Evolutionary conservation across 768 basidiomycete species (phyloP), one percentile per base, ranked within the genome.

Genomic region (Cyclocybe aegerita): DNA sequence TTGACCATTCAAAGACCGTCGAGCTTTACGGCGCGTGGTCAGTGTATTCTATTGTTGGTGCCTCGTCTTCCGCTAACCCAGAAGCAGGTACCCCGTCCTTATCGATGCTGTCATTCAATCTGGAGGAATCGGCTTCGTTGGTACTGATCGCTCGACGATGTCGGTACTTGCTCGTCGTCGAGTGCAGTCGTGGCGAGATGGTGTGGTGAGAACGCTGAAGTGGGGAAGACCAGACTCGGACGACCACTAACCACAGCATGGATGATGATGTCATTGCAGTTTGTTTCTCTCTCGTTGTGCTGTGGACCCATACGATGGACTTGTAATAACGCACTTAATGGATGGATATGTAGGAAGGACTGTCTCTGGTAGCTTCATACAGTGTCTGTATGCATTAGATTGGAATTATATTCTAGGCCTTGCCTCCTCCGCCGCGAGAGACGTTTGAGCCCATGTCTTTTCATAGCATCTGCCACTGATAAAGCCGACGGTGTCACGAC

Each of bases 51-150:
- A 12, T 9, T 33, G 38, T 43, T 39, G 42, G 14, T 3, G 46
- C 12, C 41, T 41, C 35, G 30, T 39, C 29, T 45, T 49, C 16
- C 34, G 49, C 30, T 50, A 12, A 30, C 7, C 43, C 46, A 43
- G 41, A 14, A 36, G 15, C 56, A 86, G 86, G 85, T 85, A 87
- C 64, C 84, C 86, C 9, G 68, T 86, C n/a, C 66, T 90, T 43
- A 76, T 90, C 44, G 88, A 90, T 59, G 85, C 86, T 3, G 82
- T 80, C 7, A 79, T 88, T 49, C 89, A 90, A 59, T 85, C 85
- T 0, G 69, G 68, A 35, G 87, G 82, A 15, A 62, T 72, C 9
- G 89, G 86, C 1, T 85, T 90, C 59, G 79, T 91, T 10, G 89
- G 87, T 7, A 89, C 86, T 1, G 78, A 85, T 55, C 60, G 72